Base-by-base conservation (phyloP, 306 rosid genomes). In the Quercus rubra region DNA sequence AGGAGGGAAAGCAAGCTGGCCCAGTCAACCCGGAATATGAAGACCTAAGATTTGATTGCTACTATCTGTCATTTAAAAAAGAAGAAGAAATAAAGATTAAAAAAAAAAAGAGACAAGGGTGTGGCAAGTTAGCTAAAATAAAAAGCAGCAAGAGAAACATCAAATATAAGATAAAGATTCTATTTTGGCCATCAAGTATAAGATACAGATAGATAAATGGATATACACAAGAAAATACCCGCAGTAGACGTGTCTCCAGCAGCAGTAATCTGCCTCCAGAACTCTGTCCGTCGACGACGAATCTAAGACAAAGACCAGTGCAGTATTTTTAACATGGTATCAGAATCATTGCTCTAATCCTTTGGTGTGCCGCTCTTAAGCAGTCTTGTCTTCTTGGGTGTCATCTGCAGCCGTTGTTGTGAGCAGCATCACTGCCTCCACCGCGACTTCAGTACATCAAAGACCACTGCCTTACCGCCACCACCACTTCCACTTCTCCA, bases 1-100 rank as follows among this genome's bases (percentile, higher is more conserved):
- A 19, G 84, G 84, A 58, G 71, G 63, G 72, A 75, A 81, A 43
- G 76, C 64, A n/a, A 81, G 84, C 76, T 68, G 46, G 63, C 28
- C 63, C 5, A 20, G 21, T 30, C 63, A 20, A 57, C 63, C 63
- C 27, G 21, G 1, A 8, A 57, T 20, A 57, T n/a, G 63, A 61
- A 1, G 35, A 25, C 67, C 35, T 25, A 23, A 61, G 12, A 61
- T 61, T 61, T 11, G 67, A 23, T 31, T 4, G 14, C 18, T 28
- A 4, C 3, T 0, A 12, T 4, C 18, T 61, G 6, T 61, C 1
- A 12, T 59, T 59, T 17, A 30, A 64, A 64, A 64, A 63, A 30
- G 31, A 12, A 63, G 17, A 30, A 17, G 33, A 64, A 30, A 64
- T 15, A 23, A 11, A 59, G 5, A 59, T 59, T 59, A 59, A 59